Evolutionary conservation across 2,329 filamentous ascomycete species (phyloP), one percentile per base, ranked within the genome.

Genomic region (Colletotrichum coccodes): DNA sequence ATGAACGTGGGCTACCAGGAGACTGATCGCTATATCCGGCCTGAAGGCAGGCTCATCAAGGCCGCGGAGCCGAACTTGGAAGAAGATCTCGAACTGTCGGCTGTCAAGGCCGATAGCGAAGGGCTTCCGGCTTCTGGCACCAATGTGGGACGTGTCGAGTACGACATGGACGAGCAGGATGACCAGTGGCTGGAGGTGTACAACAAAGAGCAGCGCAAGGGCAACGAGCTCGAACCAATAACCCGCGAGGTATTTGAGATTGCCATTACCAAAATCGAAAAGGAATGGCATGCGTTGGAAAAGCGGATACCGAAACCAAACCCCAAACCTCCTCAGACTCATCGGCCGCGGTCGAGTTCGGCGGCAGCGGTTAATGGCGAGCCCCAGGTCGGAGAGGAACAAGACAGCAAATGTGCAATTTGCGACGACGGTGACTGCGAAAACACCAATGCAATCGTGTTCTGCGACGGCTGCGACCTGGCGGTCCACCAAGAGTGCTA

Each of bases 381-480:
- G 81, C 91, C 93, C 50, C 90, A 92, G 72, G 90, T 88, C 32
- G 94, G 94, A 23, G 96, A 98, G 81, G 95, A 98, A 80, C 95
- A 96, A 74, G 96, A 99, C 79, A 97, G 92, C 74, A 98, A 97
- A 80, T 99, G 96, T 78, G 95, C 94, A 26, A 97, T 99, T 66
- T 99, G 96, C 78, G 96, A 99, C 77, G 96, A 99, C 76, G 96
- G 96, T n/a, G 96, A 99, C 77, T 99, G 96, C 77, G 96, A 99
- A 81, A 99, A 99, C 79, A 97, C 96, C 26, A 99, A 99, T 77
- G 96, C 96, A 1, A 99, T 99, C 76, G 96, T 99, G 26, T 99
- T 99, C 77, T 99, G 96, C 78, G 96, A 99, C 78, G 96, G 96
- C 3, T 99, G 96, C 80, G 97, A 99, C 80, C 85, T 99, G 59